These are phyloP conservation scores for Lodderomyces pseudojiufengensis DNA, from an alignment of 1,139 yeast genomes.

Conservation along the genomic window DNA sequence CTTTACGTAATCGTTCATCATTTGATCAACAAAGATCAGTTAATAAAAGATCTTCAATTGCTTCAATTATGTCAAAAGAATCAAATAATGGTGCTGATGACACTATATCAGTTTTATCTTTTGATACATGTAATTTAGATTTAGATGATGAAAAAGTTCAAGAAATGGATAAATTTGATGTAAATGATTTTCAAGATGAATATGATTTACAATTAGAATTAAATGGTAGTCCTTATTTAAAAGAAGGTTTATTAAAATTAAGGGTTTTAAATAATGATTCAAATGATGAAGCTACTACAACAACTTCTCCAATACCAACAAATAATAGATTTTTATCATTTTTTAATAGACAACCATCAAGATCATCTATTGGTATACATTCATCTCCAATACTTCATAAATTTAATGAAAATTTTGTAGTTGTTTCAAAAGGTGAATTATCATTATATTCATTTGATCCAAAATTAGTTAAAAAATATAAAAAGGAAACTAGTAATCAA, in stretches of 20 bases:
- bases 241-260: slow-evolving; percentile 66
- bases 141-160: slow-evolving; percentile 8
- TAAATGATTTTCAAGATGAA: slow-evolving; percentile 45
- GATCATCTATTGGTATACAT: slow-evolving; percentile 4
- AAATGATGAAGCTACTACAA: slow-evolving; percentile 27
- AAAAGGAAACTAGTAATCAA: slow-evolving; percentile 21
- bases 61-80: slow-evolving; percentile 34
- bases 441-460: slow-evolving; percentile 52
- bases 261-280: slow-evolving; percentile 43
- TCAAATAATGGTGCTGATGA: slow-evolving; percentile 26
- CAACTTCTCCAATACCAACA: slow-evolving; percentile 18
- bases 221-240: slow-evolving; percentile 74
- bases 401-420: slow-evolving; percentile 50
- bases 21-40: slow-evolving; percentile 24
- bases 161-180: slow-evolving; percentile 33
- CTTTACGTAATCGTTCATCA: slow-evolving; percentile 28
- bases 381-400: slow-evolving; percentile 19
- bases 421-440: slow-evolving; percentile 56
- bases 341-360: slow-evolving; percentile 15
- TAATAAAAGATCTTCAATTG: slow-evolving; percentile 33
- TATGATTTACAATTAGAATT: slow-evolving; percentile 60
- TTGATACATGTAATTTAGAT: slow-evolving; percentile 31
- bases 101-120: slow-evolving; percentile 33
- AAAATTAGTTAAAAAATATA: slow-evolving; percentile 41
- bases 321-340: slow-evolving; percentile 20